phyloP scores from a whole-genome alignment of 2,329 filamentous ascomycete species.

The Ceratocystis cubensis region DNA sequence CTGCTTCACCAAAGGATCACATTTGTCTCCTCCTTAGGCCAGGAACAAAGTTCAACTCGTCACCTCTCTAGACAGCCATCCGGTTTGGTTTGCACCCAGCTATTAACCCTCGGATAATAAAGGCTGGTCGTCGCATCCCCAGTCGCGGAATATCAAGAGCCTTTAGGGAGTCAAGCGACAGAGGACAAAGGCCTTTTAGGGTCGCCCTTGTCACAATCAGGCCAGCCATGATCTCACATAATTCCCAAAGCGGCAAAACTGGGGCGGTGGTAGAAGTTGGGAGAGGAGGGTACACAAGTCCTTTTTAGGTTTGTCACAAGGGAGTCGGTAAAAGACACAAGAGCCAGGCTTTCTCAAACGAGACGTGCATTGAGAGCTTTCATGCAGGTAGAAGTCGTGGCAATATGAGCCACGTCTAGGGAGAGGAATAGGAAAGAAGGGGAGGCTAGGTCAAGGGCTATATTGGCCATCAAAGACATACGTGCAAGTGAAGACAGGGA shows the following conservation, averaged over 20 bases:
- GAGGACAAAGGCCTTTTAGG: too few relatives aligned
- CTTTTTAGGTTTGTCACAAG: constrained; percentile 4
- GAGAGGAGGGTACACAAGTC: not conserved
- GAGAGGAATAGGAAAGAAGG: not conserved
- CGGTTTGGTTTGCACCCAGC: too few relatives aligned
- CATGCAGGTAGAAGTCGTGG: not conserved
- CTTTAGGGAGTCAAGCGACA: too few relatives aligned
- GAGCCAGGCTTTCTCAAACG: not conserved
- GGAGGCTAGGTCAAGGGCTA: not conserved
- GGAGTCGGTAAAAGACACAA: not conserved
- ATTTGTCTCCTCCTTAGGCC: too few relatives aligned
- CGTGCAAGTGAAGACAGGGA: not conserved
- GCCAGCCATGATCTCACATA: not conserved
- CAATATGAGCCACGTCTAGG: constrained; percentile 2
- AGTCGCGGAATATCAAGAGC: too few relatives aligned
- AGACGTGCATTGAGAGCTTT: constrained; percentile 11
- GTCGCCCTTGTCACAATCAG: not conserved
- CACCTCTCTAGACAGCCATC: too few relatives aligned
- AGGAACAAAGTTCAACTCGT: too few relatives aligned
- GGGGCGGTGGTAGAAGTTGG: not conserved
- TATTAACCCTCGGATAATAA: too few relatives aligned
- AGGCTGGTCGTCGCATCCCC: too few relatives aligned
- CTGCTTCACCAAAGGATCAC: too few relatives aligned
- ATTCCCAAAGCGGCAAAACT: not conserved
- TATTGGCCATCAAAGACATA: not conserved